Evolutionary conservation across 352 stramenopile genomes (phyloP), one percentile per base, ranked within the genome.

Genomic region (Phytophthora vignae): DNA sequence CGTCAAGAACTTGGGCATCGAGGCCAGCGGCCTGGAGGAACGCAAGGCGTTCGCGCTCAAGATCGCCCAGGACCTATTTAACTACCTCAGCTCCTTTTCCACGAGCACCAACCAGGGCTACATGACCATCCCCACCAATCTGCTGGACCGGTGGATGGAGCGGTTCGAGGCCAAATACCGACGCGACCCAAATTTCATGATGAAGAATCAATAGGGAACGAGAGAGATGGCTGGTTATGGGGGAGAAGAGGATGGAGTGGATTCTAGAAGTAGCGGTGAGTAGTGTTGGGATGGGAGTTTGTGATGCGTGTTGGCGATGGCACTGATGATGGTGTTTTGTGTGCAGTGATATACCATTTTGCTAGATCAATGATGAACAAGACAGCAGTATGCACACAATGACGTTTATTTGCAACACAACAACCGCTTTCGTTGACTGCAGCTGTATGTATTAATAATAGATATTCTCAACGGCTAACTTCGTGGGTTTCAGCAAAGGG

Each of bases 11-110:
- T 66, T 93, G 64, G 85, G 85, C 46, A 93, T 93, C 52, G 81
- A 90, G 55, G 80, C 76, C 54, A 88, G 83, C 33, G 85, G 85
- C 17, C 55, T 88, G 29, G 78, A 81, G 44, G 83, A 92, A 66
- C 84, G 90, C 69, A 91, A 92, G 59, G 77, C 86, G 36, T 95
- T 98, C 46, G 93, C 92, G 21, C 90, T 96, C 67, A 98, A 98
- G 74, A 98, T 98, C 75, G 93, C 92, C 4, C 78, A 92, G 67
- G 92, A 98, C 73, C 73, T 98, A 73, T 98, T 96, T 78, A 96
- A 96, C 71, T 98, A 92, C 74, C 95, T 98, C 83, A 89, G 84
- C 71, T 96, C 85, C 59, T 98, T 98, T 78, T 91, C 85, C 2
- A 90, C 74, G 38, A 89, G 79, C 71, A 90, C 85, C 62, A 84